Conservation (phyloP, 805 yeast genomes). For the Ogataea nitratoaversa region DNA sequence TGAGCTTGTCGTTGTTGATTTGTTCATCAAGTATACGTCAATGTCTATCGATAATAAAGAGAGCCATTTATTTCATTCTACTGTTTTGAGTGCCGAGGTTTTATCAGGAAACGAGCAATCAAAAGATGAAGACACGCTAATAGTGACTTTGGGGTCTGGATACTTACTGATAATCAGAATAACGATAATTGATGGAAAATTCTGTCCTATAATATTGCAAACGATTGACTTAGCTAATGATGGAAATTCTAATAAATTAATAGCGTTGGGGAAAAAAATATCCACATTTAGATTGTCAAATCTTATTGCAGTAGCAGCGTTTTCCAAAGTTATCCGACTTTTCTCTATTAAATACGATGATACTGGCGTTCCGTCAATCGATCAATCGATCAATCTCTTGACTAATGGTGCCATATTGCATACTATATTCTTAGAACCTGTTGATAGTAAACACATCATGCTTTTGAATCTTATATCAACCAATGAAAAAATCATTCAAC, state of each 20-base stretch:
- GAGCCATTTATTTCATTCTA: conserved; percentile 14
- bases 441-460: conserved; percentile 17
- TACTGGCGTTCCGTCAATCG: conserved; percentile 15
- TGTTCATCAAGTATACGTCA: conserved; percentile 21
- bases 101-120: conserved; percentile 19
- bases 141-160: conserved; percentile 22
- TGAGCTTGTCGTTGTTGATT: conserved; percentile 11
- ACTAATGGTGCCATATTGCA: conserved; percentile 22
- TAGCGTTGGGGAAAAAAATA: conserved; percentile 17
- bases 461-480: conserved; percentile 22
- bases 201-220: conserved; percentile 24
- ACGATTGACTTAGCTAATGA: conserved; percentile 7
- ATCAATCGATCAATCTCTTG: conserved; percentile 18
- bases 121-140: conserved; percentile 23
- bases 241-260: conserved; percentile 7
- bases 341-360: conserved; percentile 15
- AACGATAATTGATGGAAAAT: conserved; percentile 7
- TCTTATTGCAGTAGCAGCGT: conserved; percentile 23
- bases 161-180: conserved; percentile 21
- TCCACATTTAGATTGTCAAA: conserved; percentile 14
- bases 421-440: conserved; percentile 21
- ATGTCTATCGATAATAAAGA: conserved; percentile 20
- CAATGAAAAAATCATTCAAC: conserved; percentile 16
- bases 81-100: conserved; percentile 22
- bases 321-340: conserved; percentile 18